Conservation (phyloP, 495 filamentous ascomycete genomes). For the Monascus purpureus region DNA sequence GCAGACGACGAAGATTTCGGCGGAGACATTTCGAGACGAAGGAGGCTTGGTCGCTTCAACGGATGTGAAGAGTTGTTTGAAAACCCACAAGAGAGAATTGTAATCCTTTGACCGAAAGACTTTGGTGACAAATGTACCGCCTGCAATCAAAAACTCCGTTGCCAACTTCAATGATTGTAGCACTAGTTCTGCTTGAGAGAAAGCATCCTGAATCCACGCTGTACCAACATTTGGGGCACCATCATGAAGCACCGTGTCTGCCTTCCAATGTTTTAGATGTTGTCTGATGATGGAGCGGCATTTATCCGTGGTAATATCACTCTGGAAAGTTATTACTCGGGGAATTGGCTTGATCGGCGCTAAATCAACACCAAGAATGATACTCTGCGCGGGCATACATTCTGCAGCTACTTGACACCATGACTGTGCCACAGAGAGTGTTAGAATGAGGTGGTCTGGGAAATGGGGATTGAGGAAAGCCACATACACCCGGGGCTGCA, state of each 20-base stretch:
- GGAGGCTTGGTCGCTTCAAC: conserved; percentile 97
- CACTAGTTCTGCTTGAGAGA: conserved; percentile 90
- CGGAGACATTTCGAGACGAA: conserved; percentile 86
- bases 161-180: conserved; percentile 85
- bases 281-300: conserved; percentile 81
- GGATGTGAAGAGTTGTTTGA: conserved; percentile 87
- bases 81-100: conserved; percentile 91
- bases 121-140: conserved; percentile 93
- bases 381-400: conserved; percentile 76
- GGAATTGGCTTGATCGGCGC: conserved; percentile 93
- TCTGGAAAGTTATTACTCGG: conserved; percentile 85
- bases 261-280: conserved; percentile 95
- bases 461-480: too few relatives aligned
- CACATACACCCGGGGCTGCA: conserved; percentile 83
- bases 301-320: conserved; percentile 96
- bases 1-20: conserved; percentile 97
- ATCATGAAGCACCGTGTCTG: conserved; percentile 93
- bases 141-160: conserved; percentile 81
- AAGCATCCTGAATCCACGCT: conserved; percentile 97
- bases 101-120: conserved; percentile 98
- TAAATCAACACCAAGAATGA: conserved; percentile 92
- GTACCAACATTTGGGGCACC: conserved; percentile 96
- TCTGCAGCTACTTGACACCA: conserved; percentile 98
- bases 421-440: conserved; percentile 42
- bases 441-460: conserved; percentile 15